Evolutionary conservation across 495 filamentous ascomycete genomes (phyloP), one percentile per base, ranked within the genome.

Genomic region (Penicillium samsonianum): DNA sequence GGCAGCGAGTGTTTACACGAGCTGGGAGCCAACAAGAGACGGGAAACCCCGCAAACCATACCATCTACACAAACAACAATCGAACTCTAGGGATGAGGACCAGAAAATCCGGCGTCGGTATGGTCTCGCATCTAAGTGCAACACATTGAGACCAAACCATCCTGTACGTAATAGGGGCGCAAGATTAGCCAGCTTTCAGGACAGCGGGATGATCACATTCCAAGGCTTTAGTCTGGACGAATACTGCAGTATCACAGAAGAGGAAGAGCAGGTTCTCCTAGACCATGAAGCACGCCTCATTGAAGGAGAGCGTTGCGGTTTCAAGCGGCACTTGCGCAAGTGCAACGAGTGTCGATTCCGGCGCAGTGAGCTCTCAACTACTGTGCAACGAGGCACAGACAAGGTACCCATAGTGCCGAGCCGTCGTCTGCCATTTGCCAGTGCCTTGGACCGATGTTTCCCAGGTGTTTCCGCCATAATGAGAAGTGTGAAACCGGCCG

Each of bases 261-360:
- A 55, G 40, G 48, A 53, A 50, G 37, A 22, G 14, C n/a, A 30
- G 40, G 23, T 25, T 10, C 48, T 35, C 11, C 22, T 61, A 22
- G 33, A 57, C 33, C 9, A 45, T 8, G 60, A 59, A 35, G 55
- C 50, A 38, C 35, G 22, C 20, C 46, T 42, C 1, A 53, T 59
- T 37, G 41, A 65, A 44, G 19, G 35, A 20, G 22, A 52, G 42
- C 33, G 60, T 30, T 51, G 60, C 55, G 52, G 57, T 26, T 52
- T 46, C 46, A 53, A 65, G 46, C 23, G 63, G 1, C 26, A 52
- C 23, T 50, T 65, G 53, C 51, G 63, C 55, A 57, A 59, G 60
- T 55, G 60, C 40, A 55, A 51, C 19, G 60, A 62, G 52, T 53
- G 56, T 40, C 30, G 40, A 1, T 58, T 51, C 50, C 28, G 55